These are phyloP conservation scores for Chamaenerion angustifolium DNA, from an alignment of 345 rosid species.

Conservation along the genomic window DNA sequence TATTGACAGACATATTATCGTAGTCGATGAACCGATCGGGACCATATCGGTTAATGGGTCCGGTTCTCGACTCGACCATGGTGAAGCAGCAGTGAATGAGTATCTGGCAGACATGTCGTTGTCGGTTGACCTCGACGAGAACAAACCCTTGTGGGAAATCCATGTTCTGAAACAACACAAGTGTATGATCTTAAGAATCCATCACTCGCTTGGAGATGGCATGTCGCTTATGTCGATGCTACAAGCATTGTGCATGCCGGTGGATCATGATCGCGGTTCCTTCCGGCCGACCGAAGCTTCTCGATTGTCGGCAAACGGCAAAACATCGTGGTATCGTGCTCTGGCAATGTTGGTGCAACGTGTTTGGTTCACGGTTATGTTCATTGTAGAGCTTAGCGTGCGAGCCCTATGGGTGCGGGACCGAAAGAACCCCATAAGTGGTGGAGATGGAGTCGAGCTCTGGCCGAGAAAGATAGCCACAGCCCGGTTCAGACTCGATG, in stretches of 20 bases:
- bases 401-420: slow-evolving; percentile 22
- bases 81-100: slow-evolving; percentile 16
- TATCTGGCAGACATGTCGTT: slow-evolving; percentile 35
- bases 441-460: slow-evolving; percentile 49
- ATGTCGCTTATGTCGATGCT: slow-evolving; percentile 5
- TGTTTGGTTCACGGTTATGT: slow-evolving; percentile 23
- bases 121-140: slow-evolving; percentile 14
- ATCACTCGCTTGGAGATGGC: slow-evolving; percentile 8
- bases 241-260: slow-evolving; percentile 8
- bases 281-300: slow-evolving; percentile 8
- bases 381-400: slow-evolving; percentile 13
- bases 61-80: background rate
- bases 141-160: slow-evolving; percentile 25
- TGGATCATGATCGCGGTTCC: slow-evolving; percentile 13
- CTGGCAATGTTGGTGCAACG: slow-evolving; percentile 3
- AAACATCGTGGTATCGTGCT: background rate
- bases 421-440: slow-evolving; percentile 19
- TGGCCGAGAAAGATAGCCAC: slow-evolving; percentile 47
- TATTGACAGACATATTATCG: slow-evolving; percentile 21
- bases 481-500: slow-evolving; percentile 33
- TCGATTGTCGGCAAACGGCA: background rate
- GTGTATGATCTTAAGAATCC: slow-evolving; percentile 3
- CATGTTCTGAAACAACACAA: slow-evolving; percentile 1
- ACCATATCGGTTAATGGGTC: too few species aligned
- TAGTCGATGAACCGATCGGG: slow-evolving; percentile 6